Percentiles rank a stretch among this genome's conserved stretches.
Conservation (phyloP, 2,329 filamentous ascomycete species). For the Teratosphaeria epicoccoides region DNA sequence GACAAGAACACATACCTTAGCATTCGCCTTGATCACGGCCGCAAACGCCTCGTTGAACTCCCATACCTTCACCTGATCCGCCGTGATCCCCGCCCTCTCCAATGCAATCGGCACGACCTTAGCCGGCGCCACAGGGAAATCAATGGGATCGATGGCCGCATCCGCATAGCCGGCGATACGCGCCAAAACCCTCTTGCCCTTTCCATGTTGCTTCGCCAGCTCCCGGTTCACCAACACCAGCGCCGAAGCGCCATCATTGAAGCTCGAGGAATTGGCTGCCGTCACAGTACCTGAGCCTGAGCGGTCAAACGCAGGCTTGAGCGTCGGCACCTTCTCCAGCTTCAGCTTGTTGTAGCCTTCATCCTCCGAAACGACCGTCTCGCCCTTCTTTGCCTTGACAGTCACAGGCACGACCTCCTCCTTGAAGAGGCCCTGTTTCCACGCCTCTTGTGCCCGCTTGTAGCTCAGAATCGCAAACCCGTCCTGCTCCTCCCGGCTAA, state of each 20-base stretch:
- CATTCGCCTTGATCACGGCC: slow-evolving; percentile 87
- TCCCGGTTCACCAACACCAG: slow-evolving; percentile 74
- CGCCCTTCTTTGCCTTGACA: slow-evolving; percentile 73
- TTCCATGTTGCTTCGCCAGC: slow-evolving; percentile 68
- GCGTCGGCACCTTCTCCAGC: slow-evolving; percentile 68
- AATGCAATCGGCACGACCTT: slow-evolving; percentile 87
- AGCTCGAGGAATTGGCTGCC: slow-evolving; percentile 83
- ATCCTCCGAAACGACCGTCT: slow-evolving; percentile 66
- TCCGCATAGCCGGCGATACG: slow-evolving; percentile 78
- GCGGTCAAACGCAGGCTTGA: slow-evolving; percentile 84
- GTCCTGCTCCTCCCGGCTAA: slow-evolving; percentile 81
- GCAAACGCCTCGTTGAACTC: slow-evolving; percentile 99
- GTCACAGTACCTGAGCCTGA: slow-evolving; percentile 85
- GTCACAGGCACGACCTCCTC: slow-evolving; percentile 88
- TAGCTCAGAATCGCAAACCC: slow-evolving; percentile 84
- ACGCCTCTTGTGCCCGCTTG: slow-evolving; percentile 78
- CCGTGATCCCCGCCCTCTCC: slow-evolving; percentile 76
- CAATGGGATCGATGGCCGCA: slow-evolving; percentile 79
- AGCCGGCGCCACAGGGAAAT: slow-evolving; percentile 87
- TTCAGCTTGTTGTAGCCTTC: slow-evolving; percentile 85
- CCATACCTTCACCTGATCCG: slow-evolving; percentile 88
- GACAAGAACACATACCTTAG: slow-evolving; percentile 49
- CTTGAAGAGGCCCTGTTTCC: slow-evolving; percentile 69
- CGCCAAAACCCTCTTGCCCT: slow-evolving; percentile 71
- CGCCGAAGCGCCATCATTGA: slow-evolving; percentile 90